Evolutionary conservation across 1,284 basidiomycete genomes (phyloP).

Genomic region (Stereum hirsutum): DNA sequence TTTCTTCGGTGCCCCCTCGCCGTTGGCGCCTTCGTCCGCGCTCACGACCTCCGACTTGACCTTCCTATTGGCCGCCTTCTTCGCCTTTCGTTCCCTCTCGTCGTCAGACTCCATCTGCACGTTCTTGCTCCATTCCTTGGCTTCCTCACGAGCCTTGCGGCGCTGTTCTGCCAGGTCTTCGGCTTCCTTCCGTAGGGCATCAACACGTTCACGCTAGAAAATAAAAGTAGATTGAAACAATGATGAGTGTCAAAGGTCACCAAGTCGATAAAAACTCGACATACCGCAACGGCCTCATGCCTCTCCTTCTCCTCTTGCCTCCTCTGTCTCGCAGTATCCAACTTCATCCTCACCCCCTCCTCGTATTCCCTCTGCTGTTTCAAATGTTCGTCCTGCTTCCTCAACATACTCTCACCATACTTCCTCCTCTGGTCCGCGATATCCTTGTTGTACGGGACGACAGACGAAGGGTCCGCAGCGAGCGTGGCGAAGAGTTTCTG

Average conservation of each 20-base stretch:
- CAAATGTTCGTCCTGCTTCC: constrained; percentile 73
- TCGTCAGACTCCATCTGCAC: constrained; percentile 66
- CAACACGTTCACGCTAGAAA: constrained; percentile 41
- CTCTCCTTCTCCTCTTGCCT: constrained; percentile 60
- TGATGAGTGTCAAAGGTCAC: no score
- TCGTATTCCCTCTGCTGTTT: constrained; percentile 70
- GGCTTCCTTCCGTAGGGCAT: constrained; percentile 43
- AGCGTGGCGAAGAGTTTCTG: constrained; percentile 84
- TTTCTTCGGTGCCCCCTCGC: constrained; percentile 29
- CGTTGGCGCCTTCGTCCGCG: constrained; percentile 25
- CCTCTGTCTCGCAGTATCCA: constrained; percentile 64
- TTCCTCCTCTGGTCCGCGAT: constrained; percentile 82
- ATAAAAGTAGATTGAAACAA: no score
- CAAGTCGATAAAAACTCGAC: constrained; percentile 11
- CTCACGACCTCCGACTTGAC: constrained; percentile 36
- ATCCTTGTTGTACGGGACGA: constrained; percentile 79
- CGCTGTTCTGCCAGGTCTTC: constrained; percentile 55
- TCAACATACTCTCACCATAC: constrained; percentile 80
- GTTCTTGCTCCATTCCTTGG: constrained; percentile 64
- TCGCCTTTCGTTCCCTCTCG: constrained; percentile 58
- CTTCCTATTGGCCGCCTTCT: constrained; percentile 42
- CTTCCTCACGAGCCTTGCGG: constrained; percentile 69
- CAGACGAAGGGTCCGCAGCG: constrained; percentile 59
- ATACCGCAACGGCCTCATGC: constrained; percentile 50
- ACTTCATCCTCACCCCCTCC: constrained; percentile 58